Base-by-base conservation (phyloP, 805 yeast genomes). In the Scheffersomyces stipitis region DNA sequence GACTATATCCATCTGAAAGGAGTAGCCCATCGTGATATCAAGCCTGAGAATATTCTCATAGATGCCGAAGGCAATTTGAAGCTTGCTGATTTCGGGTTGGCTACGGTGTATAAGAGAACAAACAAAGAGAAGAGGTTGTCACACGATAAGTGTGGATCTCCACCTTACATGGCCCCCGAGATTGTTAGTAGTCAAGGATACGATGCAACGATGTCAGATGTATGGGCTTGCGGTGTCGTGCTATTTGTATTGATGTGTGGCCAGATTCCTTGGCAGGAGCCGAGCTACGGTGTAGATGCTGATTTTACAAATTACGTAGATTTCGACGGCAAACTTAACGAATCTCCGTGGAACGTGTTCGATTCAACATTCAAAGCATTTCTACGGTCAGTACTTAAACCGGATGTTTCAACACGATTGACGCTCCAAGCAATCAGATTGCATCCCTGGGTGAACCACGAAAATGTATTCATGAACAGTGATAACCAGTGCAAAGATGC, bases 131-230 rank as follows among this genome's bases (percentile, higher is more conserved):
- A 50, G 33, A 15, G 80, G 39, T 37, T 68, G 31, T 71, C 80
- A 27, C 54, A 60, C 16, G 74, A 80, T 18, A 72, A 82, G 22
- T 76, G 88, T 56, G 85, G 91, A 0, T 80, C 86, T 1, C 84
- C 86, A 1, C 90, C 89, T 4, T 84, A 84, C 52, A 75, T 82
- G 67, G 91, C 93, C 1, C 93, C 93, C 2, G 93, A 84, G 49
- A 73, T 84, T 14, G 59, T 73, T 15, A 46, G 49, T 14, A 61
- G 62, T 3, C 58, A 62, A 3, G 71, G 72, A 3, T 84, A 84
- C 47, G 78, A 75, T 31, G 79, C 87, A 1, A 77, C 76, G 35
- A 45, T 54, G 3, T 67, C 80, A 1, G 89, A 83, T 56, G 58
- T 81, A 13, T 83, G 89, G 90, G 80, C 87, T 0, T 73, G 83